Conservation (phyloP, 179 eudicot species). For the Carnegiea gigantea region DNA sequence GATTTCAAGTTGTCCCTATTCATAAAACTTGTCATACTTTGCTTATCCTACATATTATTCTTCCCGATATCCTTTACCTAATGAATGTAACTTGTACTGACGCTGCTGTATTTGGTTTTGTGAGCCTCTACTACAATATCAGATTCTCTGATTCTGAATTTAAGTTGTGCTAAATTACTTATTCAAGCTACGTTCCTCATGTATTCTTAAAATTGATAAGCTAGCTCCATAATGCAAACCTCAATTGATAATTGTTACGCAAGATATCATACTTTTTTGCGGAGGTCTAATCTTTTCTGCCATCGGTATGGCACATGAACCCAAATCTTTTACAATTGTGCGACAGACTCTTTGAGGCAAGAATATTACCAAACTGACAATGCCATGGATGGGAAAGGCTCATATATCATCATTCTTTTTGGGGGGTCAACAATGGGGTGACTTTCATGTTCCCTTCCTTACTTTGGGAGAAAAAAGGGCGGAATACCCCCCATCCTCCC, state of each 20-base stretch:
- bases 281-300: not conserved
- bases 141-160: not conserved
- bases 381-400: too few species aligned
- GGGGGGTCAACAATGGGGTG: too few species aligned
- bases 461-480: not conserved
- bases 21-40: not conserved
- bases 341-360: not conserved
- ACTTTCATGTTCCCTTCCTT: not conserved
- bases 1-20: not conserved
- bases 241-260: not conserved
- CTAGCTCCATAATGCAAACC: not conserved
- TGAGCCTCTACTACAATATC: not conserved
- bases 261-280: not conserved
- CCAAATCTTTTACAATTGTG: too few species aligned
- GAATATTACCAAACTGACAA: not conserved
- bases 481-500: not conserved
- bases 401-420: not conserved
- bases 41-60: not conserved
- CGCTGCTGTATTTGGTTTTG: conserved; percentile 6
- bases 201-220: not conserved
- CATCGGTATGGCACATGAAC: not conserved
- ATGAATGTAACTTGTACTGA: not conserved
- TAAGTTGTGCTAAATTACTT: not conserved
- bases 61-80: not conserved
- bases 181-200: not conserved